Evolutionary conservation across 2,329 filamentous ascomycete species (phyloP), one percentile per base, ranked within the genome.

Genomic region (Colletotrichum somersetense): DNA sequence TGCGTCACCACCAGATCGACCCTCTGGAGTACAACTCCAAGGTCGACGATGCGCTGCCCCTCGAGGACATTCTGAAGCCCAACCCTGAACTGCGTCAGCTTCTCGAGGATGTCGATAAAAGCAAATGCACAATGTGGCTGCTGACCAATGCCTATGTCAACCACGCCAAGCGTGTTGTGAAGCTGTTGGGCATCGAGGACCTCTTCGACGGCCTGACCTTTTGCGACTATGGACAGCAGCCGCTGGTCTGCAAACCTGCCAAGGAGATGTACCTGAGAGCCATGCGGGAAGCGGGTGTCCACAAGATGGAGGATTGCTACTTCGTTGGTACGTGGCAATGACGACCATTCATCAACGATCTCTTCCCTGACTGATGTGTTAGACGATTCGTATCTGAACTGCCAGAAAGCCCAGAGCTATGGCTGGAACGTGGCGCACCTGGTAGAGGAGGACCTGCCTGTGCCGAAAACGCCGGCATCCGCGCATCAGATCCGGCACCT

Each of bases 111-210:
- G 91, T 99, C 66, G 95, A 99, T 82, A 91, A 82, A 71, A 89
- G 85, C 77, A 97, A 97, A 80, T 93, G 98, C 74, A 94, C 91
- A 74, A 85, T 95, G 40, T 99, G 97, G 96, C 89, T 99, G 2
- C 92, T 99, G 77, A 99, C 97, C 2, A 99, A 99, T 79, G 96
- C 97, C 30, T 98, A 99, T 78, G 85, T 97, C 75, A 98, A 87
- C 44, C 96, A 99, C 78, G 96, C 91, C 42, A 91, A 89, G 78
- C 85, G 95, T 53, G 96, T 99, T 0, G 90, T 98, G 16, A 90
- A 88, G 72, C 84, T 99, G 26, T 86, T 99, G 2, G 91, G 89
- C 2, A 86, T 99, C 33, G 95, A 97, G 1, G 94, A 97, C 79
- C 84, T 96, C 35, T 99, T 99, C 79, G 96, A 98, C 74, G 96